A percentile compares a stretch with the other conserved stretches of the same genome.
Conservation (phyloP, 768 basidiomycete species). For the Phylloporus scabripes region DNA sequence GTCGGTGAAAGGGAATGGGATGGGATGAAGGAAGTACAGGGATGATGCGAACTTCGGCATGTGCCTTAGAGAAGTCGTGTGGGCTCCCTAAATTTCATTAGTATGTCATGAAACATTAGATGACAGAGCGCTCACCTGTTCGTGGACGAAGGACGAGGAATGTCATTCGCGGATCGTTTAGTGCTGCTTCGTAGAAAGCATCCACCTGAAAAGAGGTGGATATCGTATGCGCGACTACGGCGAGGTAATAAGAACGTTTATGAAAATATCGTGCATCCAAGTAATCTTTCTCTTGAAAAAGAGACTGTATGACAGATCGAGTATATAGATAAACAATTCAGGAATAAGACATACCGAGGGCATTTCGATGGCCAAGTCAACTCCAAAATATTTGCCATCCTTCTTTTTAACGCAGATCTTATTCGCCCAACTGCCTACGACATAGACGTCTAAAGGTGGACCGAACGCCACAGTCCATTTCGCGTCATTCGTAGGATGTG, state of each 20-base stretch:
- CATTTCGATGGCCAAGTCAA: constrained; percentile 87
- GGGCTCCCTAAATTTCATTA: constrained; percentile 39
- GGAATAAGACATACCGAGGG: constrained; percentile 52
- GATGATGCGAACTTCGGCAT: constrained; percentile 69
- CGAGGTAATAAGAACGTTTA: constrained; percentile 87
- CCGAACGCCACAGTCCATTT: constrained; percentile 89
- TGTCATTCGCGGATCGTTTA: constrained; percentile 59
- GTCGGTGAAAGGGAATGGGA: constrained; percentile 59
- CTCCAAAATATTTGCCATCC: constrained; percentile 56
- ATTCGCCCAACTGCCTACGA: constrained; percentile 87
- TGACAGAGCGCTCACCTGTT: constrained; percentile 39
- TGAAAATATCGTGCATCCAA: constrained; percentile 86
- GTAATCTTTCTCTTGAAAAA: constrained; percentile 98
- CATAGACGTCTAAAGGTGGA: constrained; percentile 64
- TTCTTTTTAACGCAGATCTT: constrained; percentile 67
- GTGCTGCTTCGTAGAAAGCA: constrained; percentile 52
- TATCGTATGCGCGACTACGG: constrained; percentile 64
- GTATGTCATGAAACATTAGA: constrained; percentile 15
- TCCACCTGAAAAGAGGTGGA: constrained; percentile 47
- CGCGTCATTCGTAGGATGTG: constrained; percentile 67
- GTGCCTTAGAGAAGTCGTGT: constrained; percentile 60
- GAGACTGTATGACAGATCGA: constrained; percentile 34
- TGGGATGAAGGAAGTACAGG: constrained; percentile 55
- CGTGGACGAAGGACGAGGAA: constrained; percentile 56
- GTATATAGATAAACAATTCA: background rate